Evolutionary conservation across 345 rosid species (phyloP).

Genomic region (Citrus sinensis): DVS_A1.0 CM039162.1:5366001-5366500

Average conservation of each 20-base stretch:
- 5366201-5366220: constrained; percentile 92
- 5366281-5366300: constrained; percentile 93
- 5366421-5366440: constrained; percentile 29
- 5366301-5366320: constrained; percentile 87
- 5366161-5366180: constrained; percentile 94
- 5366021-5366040: background rate
- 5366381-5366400: constrained; percentile 38
- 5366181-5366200: constrained; percentile 96
- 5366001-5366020: background rate
- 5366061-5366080: background rate
- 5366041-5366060: background rate
- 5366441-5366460: constrained; percentile 30
- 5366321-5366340: constrained; percentile 92
- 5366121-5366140: constrained; percentile 50
- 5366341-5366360: constrained; percentile 95
- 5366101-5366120: background rate
- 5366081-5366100: constrained; percentile 3
- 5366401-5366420: constrained; percentile 24
- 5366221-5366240: constrained; percentile 98
- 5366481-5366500: constrained; percentile 58
- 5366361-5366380: constrained; percentile 74
- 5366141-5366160: constrained; percentile 92
- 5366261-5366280: constrained; percentile 95
- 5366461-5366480: constrained; percentile 39
- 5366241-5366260: constrained; percentile 97